A percentile compares a stretch with the other conserved stretches of the same genome.
Evolutionary conservation across 179 eudicot genomes (phyloP).

Genomic region (Spergularia azorica): DNA sequence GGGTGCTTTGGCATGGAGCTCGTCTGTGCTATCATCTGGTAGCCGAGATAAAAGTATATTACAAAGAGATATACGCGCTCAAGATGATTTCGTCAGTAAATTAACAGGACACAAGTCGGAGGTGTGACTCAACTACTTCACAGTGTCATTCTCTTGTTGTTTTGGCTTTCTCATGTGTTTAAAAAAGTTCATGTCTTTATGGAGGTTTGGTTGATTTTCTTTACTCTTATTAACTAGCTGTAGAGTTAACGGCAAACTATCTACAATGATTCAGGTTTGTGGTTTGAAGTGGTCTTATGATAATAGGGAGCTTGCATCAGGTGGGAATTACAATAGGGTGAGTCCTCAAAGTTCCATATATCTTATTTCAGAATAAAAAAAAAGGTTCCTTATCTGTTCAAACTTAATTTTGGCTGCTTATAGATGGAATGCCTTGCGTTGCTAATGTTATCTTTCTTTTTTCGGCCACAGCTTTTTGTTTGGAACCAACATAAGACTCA

Average conservation of each 20-base stretch:
- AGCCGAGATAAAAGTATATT: slow-evolving; percentile 90
- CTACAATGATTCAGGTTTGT: slow-evolving; percentile 59
- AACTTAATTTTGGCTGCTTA: not conserved
- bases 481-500: slow-evolving; percentile 92
- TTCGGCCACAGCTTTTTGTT: slow-evolving; percentile 67
- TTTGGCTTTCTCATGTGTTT: not conserved
- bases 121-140: slow-evolving; percentile 43
- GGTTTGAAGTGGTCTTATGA: slow-evolving; percentile 98
- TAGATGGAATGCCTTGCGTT: no score
- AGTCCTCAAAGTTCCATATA: slow-evolving; percentile 17
- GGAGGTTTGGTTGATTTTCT: not conserved
- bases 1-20: slow-evolving; percentile 96
- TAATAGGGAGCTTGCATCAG: slow-evolving; percentile 94
- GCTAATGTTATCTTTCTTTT: not conserved
- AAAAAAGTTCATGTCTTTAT: not conserved
- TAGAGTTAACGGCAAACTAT: not conserved
- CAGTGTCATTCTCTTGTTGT: slow-evolving; percentile 1
- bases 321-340: slow-evolving; percentile 95
- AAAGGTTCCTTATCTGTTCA: not conserved
- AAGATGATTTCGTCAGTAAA: slow-evolving; percentile 81
- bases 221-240: not conserved
- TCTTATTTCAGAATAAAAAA: no score
- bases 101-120: slow-evolving; percentile 91
- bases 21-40: slow-evolving; percentile 86
- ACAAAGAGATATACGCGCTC: slow-evolving; percentile 83